Conservation (phyloP, 441 rosid genomes). For the Pelargonium cotyledonis region DNA sequence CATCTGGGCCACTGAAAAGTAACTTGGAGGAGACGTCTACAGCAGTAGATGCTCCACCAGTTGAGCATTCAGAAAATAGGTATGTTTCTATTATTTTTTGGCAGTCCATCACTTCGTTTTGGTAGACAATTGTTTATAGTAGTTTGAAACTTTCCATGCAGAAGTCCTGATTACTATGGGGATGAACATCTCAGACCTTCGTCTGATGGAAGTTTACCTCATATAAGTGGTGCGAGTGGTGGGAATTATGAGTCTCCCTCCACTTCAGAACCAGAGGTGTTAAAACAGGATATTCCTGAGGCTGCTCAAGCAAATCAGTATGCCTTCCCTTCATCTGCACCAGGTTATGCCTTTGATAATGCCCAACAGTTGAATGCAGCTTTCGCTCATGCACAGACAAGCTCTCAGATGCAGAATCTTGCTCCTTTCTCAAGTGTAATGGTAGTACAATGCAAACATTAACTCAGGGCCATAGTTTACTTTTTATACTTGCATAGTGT, state of each 20-base stretch:
- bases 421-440: slow-evolving; percentile 65
- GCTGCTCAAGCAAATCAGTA: slow-evolving; percentile 58
- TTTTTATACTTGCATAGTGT: neutral
- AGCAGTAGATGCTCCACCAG: slow-evolving; percentile 41
- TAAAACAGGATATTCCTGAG: slow-evolving; percentile 61
- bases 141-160: slow-evolving; percentile 24
- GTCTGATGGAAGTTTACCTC: slow-evolving; percentile 47
- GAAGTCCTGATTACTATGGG: slow-evolving; percentile 66
- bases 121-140: slow-evolving; percentile 6
- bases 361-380: slow-evolving; percentile 58
- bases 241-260: slow-evolving; percentile 58
- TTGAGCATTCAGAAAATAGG: slow-evolving; percentile 62
- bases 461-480: neutral
- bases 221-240: slow-evolving; percentile 39
- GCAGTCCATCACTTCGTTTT: neutral
- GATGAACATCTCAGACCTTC: slow-evolving; percentile 62
- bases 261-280: slow-evolving; percentile 52
- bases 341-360: slow-evolving; percentile 58
- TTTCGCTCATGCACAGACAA: slow-evolving; percentile 49
- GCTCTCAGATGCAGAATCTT: slow-evolving; percentile 69
- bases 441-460: slow-evolving; percentile 37
- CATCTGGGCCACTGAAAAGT: slow-evolving; percentile 49
- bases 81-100: slow-evolving; percentile 13
- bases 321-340: slow-evolving; percentile 57
- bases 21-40: slow-evolving; percentile 56